These are phyloP conservation scores for Pyrenophora seminiperda DNA, from an alignment of 2,329 filamentous ascomycete genomes.

Conservation along the genomic window DNA sequence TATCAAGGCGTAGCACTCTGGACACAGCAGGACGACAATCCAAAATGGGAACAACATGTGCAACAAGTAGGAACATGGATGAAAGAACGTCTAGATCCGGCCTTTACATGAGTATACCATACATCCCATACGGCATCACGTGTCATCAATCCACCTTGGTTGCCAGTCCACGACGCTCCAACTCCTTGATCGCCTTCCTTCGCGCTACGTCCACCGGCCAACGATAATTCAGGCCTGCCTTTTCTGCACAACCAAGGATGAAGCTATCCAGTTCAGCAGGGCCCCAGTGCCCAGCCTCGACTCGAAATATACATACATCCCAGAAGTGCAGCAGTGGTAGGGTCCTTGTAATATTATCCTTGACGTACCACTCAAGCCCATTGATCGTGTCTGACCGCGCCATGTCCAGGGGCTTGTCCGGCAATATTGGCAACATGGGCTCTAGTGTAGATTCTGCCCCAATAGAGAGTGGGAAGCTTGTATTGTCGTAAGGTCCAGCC, in stretches of 20 bases:
- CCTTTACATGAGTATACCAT: not conserved
- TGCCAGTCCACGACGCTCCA: not conserved
- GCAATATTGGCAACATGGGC: slow-evolving; percentile 12
- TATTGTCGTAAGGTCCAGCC: not conserved
- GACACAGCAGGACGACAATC: slow-evolving; percentile 20
- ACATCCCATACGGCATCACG: not conserved
- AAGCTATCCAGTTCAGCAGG: not conserved
- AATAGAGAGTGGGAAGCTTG: slow-evolving; percentile 7
- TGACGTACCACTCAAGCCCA: slow-evolving; percentile 5
- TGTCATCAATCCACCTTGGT: not conserved
- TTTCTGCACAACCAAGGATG: not conserved
- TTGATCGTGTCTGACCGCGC: not conserved
- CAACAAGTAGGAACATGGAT: slow-evolving; percentile 37
- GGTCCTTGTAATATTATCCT: not conserved
- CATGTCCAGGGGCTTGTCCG: slow-evolving; percentile 11
- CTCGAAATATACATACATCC: not conserved
- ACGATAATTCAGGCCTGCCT: not conserved
- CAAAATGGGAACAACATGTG: slow-evolving; percentile 17
- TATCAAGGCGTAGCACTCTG: slow-evolving; percentile 33
- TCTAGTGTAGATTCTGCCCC: slow-evolving; percentile 14
- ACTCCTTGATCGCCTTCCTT: not conserved
- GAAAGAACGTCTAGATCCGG: slow-evolving; percentile 24
- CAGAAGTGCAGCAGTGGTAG: slow-evolving; percentile 4
- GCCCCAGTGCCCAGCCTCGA: slow-evolving; percentile 5
- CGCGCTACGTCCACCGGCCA: not conserved